A percentile compares a stretch with the other conserved stretches of the same genome.
These are phyloP conservation scores for Dimargaris cristalligena DNA, from an alignment of 192 early-diverging fungal genomes.

Conservation along the genomic window DNA sequence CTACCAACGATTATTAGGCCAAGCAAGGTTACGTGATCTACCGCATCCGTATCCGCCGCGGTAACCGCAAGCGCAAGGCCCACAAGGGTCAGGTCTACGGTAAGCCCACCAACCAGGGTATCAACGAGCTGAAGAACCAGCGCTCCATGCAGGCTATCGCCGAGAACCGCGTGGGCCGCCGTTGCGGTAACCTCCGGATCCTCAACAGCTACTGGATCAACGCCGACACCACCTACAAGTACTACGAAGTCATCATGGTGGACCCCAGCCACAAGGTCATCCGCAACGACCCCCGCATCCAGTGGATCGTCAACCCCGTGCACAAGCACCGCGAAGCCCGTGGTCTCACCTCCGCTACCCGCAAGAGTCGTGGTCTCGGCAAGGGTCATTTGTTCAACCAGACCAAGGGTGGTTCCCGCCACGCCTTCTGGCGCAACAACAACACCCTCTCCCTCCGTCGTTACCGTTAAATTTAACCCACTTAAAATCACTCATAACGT, in stretches of 20 bases:
- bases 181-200: slow-evolving; percentile 94
- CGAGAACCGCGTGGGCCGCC: slow-evolving; percentile 95
- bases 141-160: slow-evolving; percentile 83
- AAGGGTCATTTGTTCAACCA: slow-evolving; percentile 98
- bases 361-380: slow-evolving; percentile 92
- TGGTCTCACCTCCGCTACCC: slow-evolving; percentile 90
- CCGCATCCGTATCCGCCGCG: slow-evolving; percentile 97
- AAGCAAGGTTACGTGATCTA: slow-evolving; percentile 99
- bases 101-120: slow-evolving; percentile 96
- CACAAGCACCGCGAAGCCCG: slow-evolving; percentile 99
- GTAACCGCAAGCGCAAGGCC: slow-evolving; percentile 92
- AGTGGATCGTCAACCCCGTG: slow-evolving; percentile 96
- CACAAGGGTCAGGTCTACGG: slow-evolving; percentile 98
- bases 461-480: slow-evolving; percentile 54
- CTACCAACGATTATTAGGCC: no score
- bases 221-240: slow-evolving; percentile 99
- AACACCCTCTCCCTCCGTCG: slow-evolving; percentile 91
- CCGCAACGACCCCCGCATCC: slow-evolving; percentile 96
- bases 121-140: slow-evolving; percentile 98
- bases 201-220: slow-evolving; percentile 99
- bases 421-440: slow-evolving; percentile 81
- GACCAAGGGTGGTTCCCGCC: slow-evolving; percentile 85
- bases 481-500: not conserved
- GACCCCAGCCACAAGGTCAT: slow-evolving; percentile 97
- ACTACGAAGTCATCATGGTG: slow-evolving; percentile 96